These are phyloP conservation scores for Fusarium mangiferae DNA, from an alignment of 2,329 filamentous ascomycete genomes.

Conservation along the genomic window DNA sequence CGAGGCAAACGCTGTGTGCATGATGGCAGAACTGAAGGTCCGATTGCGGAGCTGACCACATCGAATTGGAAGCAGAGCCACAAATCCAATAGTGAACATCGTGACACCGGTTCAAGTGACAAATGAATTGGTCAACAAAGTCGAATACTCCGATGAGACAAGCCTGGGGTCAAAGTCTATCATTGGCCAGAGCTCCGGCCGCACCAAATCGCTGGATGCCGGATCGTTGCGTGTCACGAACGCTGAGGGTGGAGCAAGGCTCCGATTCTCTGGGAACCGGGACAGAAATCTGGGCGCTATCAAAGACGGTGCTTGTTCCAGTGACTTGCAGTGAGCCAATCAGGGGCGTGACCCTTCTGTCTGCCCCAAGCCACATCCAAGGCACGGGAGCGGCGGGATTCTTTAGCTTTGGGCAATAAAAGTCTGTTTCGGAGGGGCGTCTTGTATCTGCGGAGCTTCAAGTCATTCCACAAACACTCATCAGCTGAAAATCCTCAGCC, in stretches of 20 bases:
- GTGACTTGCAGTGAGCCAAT: slow-evolving; percentile 40
- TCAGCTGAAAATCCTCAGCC: slow-evolving; percentile 36
- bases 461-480: slow-evolving; percentile 24
- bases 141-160: slow-evolving; percentile 25
- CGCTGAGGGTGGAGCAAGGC: slow-evolving; percentile 44
- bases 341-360: slow-evolving; percentile 19
- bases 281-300: slow-evolving; percentile 42
- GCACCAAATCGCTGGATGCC: slow-evolving; percentile 37
- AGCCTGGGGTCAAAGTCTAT: slow-evolving; percentile 24
- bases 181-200: slow-evolving; percentile 27
- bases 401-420: slow-evolving; percentile 36
- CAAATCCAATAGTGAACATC: neutral
- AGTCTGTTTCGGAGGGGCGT: slow-evolving; percentile 33
- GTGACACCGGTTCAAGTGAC: slow-evolving; percentile 21
- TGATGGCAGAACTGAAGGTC: neutral
- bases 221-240: slow-evolving; percentile 45
- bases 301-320: slow-evolving; percentile 36
- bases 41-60: slow-evolving; percentile 31
- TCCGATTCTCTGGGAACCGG: slow-evolving; percentile 49
- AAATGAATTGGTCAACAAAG: slow-evolving; percentile 21
- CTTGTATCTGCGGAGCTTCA: slow-evolving; percentile 29
- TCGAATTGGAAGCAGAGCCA: neutral
- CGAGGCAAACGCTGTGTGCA: neutral
- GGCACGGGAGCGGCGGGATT: slow-evolving; percentile 43
- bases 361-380: slow-evolving; percentile 39